phyloP scores from a whole-genome alignment of 805 yeast species.

The Candida oleophila region DNA sequence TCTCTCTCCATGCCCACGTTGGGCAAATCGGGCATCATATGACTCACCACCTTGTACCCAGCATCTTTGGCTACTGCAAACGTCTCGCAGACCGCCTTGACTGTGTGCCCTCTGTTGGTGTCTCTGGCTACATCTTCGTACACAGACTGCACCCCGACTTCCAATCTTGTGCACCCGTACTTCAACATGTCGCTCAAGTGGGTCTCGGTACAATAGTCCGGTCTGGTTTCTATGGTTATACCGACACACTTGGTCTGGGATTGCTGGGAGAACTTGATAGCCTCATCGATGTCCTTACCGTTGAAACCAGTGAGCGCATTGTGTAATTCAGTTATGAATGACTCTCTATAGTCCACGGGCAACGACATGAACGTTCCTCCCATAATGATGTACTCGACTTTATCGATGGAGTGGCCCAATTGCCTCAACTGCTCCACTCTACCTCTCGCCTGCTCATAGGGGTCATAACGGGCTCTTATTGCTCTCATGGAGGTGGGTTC shows the following conservation, averaged over 20 bases:
- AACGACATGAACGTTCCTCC: slow-evolving; percentile 98
- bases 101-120: slow-evolving; percentile 97
- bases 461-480: slow-evolving; percentile 97
- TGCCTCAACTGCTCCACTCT: slow-evolving; percentile 94
- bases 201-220: slow-evolving; percentile 95
- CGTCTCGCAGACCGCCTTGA: slow-evolving; percentile 92
- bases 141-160: slow-evolving; percentile 95
- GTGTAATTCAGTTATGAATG: slow-evolving; percentile 84
- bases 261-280: slow-evolving; percentile 87
- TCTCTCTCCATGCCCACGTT: slow-evolving; percentile 99
- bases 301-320: slow-evolving; percentile 93
- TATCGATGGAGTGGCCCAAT: slow-evolving; percentile 94
- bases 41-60: slow-evolving; percentile 95
- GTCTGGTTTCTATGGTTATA: slow-evolving; percentile 96
- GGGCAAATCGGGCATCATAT: slow-evolving; percentile 99
- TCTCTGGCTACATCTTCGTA: slow-evolving; percentile 98
- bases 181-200: slow-evolving; percentile 93
- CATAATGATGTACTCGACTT: slow-evolving; percentile 97
- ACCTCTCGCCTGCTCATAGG: slow-evolving; percentile 97
- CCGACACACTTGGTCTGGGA: slow-evolving; percentile 97
- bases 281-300: slow-evolving; percentile 85
- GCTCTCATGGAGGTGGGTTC: slow-evolving; percentile 99
- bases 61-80: slow-evolving; percentile 97
- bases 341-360: slow-evolving; percentile 85
- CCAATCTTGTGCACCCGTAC: slow-evolving; percentile 95